Percentiles rank a stretch among this genome's conserved stretches.
Conservation (phyloP, 2,329 filamentous ascomycete genomes). For the Botrytis fragariae region DNA sequence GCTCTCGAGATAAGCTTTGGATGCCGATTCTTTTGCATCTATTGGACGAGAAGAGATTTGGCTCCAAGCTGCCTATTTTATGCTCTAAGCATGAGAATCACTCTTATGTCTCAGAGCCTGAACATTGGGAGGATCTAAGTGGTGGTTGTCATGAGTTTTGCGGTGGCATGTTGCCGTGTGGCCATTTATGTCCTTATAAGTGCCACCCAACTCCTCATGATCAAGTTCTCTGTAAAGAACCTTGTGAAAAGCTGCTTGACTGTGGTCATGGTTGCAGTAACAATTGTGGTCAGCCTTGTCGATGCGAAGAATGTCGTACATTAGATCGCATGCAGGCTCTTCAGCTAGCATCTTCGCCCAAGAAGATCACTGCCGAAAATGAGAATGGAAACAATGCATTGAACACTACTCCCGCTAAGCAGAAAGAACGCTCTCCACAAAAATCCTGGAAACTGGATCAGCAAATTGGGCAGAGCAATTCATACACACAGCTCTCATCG, state of each 20-base stretch:
- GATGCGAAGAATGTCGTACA: slow-evolving; percentile 30
- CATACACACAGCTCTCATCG: not conserved
- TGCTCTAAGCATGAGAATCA: slow-evolving; percentile 59
- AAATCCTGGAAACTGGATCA: not conserved
- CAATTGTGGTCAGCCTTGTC: slow-evolving; percentile 31
- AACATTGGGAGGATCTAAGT: slow-evolving; percentile 51
- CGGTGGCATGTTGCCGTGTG: slow-evolving; percentile 36
- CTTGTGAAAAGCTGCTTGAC: slow-evolving; percentile 27
- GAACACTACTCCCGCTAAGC: not conserved
- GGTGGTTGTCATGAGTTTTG: slow-evolving; percentile 55
- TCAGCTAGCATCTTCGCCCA: not conserved
- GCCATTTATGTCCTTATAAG: slow-evolving; percentile 33
- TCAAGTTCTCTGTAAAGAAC: slow-evolving; percentile 28
- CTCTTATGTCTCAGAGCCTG: slow-evolving; percentile 50
- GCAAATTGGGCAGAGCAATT: not conserved
- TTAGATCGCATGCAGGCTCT: not conserved
- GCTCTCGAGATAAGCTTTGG: slow-evolving; percentile 33
- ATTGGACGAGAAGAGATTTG: slow-evolving; percentile 39
- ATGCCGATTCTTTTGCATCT: slow-evolving; percentile 43
- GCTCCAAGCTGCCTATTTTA: slow-evolving; percentile 53
- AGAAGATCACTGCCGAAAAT: not conserved
- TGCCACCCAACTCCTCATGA: slow-evolving; percentile 37
- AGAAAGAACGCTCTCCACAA: not conserved
- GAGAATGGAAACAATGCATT: too few species aligned
- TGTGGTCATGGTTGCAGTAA: slow-evolving; percentile 37